Evolutionary conservation across 2,329 filamentous ascomycete species (phyloP).

Genomic region (Aspergillus carbonarius): DNA sequence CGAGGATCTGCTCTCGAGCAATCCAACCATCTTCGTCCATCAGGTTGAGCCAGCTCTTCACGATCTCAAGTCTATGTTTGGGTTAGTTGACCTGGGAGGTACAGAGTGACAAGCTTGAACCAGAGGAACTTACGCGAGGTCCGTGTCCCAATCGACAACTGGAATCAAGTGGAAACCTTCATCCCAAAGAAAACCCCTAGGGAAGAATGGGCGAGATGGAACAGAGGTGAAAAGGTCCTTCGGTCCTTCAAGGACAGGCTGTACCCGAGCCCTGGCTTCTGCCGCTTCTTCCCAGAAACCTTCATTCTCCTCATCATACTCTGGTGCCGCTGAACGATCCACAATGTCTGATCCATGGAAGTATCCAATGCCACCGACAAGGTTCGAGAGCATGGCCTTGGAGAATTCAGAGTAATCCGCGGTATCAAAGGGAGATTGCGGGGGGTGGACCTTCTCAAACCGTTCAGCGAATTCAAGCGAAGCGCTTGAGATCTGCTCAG

Average conservation of each 20-base stretch:
- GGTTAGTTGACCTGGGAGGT: conserved; percentile 17
- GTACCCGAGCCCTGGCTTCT: conserved; percentile 68
- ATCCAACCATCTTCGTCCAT: conserved; percentile 99
- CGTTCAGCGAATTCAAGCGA: conserved; percentile 70
- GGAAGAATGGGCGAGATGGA: conserved; percentile 93
- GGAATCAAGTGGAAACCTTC: conserved; percentile 94
- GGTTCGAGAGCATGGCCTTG: conserved; percentile 88
- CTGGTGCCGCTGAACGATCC: conserved; percentile 84
- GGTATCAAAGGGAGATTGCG: conserved; percentile 72
- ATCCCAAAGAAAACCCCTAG: conserved; percentile 95
- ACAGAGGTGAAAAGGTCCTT: conserved; percentile 88
- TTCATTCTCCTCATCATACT: conserved; percentile 94
- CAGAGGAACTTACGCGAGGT: conserved; percentile 61
- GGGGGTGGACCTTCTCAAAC: conserved; percentile 70
- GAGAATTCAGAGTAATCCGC: conserved; percentile 76
- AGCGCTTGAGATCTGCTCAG: conserved; percentile 64
- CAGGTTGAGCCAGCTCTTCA: conserved; percentile 92
- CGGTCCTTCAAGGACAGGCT: conserved; percentile 73
- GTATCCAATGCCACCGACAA: conserved; percentile 91
- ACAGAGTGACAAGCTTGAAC: neutral
- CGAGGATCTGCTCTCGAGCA: conserved; percentile 90
- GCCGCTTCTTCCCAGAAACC: conserved; percentile 93
- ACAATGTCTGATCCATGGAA: conserved; percentile 87
- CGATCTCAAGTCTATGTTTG: conserved; percentile 64
- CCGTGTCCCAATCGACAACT: conserved; percentile 90